A percentile compares a stretch with the other conserved stretches of the same genome.
These are phyloP conservation scores for Lindgomyces ingoldianus DNA, from an alignment of 495 filamentous ascomycete species.

Conservation along the genomic window DNA sequence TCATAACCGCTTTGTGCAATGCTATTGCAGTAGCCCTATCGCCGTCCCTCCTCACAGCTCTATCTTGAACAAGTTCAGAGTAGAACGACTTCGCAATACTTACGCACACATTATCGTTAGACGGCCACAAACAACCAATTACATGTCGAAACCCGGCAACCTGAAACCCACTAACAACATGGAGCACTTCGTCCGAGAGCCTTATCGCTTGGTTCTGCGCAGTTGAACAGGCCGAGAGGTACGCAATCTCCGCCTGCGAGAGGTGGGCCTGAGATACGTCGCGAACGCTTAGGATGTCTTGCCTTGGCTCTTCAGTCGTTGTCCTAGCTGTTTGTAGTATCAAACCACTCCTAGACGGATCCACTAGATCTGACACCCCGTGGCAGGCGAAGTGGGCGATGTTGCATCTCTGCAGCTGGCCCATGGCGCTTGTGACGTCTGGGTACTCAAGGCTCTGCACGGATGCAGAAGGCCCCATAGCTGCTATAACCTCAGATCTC, in stretches of 20 bases:
- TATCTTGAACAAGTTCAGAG: neutral
- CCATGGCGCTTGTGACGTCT: slow-evolving; percentile 7
- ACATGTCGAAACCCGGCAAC: slow-evolving; percentile 44
- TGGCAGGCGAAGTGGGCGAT: slow-evolving; percentile 40
- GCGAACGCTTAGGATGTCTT: slow-evolving; percentile 26
- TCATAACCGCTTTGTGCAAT: slow-evolving; percentile 6
- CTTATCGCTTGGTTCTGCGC: slow-evolving; percentile 23
- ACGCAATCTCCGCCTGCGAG: slow-evolving; percentile 37
- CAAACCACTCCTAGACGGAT: slow-evolving; percentile 38
- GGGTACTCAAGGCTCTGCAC: slow-evolving; percentile 10
- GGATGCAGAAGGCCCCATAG: neutral
- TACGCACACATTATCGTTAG: slow-evolving; percentile 24
- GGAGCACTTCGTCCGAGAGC: slow-evolving; percentile 42
- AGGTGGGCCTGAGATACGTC: slow-evolving; percentile 21
- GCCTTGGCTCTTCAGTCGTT: neutral
- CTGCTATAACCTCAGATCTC: neutral
- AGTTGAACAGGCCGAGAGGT: slow-evolving; percentile 41
- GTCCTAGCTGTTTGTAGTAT: slow-evolving; percentile 25
- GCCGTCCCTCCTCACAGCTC: neutral
- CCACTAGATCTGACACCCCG: slow-evolving; percentile 21
- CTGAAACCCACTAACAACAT: slow-evolving; percentile 44
- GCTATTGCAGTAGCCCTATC: neutral
- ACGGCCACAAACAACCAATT: slow-evolving; percentile 37
- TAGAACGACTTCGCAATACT: slow-evolving; percentile 30
- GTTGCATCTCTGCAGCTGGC: slow-evolving; percentile 18